Base-by-base conservation (phyloP, 345 rosid genomes). In the Capsella bursapastoris region DNA sequence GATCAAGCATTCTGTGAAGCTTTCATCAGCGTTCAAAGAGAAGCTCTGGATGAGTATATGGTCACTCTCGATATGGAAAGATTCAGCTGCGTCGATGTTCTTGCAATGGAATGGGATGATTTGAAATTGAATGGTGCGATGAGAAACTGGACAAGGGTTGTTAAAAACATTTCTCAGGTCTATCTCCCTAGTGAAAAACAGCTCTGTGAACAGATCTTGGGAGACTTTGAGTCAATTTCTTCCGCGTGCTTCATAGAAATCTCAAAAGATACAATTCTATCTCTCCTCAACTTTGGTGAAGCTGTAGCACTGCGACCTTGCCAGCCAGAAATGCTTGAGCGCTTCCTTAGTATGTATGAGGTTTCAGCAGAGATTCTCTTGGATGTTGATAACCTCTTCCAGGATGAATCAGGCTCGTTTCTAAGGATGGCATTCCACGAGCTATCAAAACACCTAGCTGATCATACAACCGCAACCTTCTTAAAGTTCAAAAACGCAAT, bases 281-380 rank as follows among this genome's bases (percentile, higher is more conserved):
- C 71, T 80, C 88, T 93, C 65, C 75, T 93, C 84, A 84, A 79
- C 79, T 93, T 89, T 8, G 94, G 97, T 18, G 92, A 91, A 81
- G 92, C 94, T 8, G 57, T 89, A 40, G 76, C 86, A 14, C 74
- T 89, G 82, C 83, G 86, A 41, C 80, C 89, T 15, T 57, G 57
- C 64, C 78, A 72, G 71, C 88, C 89, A 2, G 98, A 93, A 80
- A 88, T 79, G 83, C 79, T 91, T 55, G 82, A 86, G 64, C 64
- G 85, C 51, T 75, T 87, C 79, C 88, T 93, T 25, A 86, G 89
- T 69, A 88, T 91, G 92, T 89, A 86, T 5, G 90, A 89, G 66
- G 84, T 68, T 59, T 76, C 88, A 43, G 60, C 86, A 34, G 86
- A 82, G 73, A 81, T 85, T 72, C 83, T 86, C 50, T 47, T 58